These are phyloP conservation scores for Haplosporangium gracile DNA, from an alignment of 192 early-diverging fungal species.

Conservation along the genomic window DNA sequence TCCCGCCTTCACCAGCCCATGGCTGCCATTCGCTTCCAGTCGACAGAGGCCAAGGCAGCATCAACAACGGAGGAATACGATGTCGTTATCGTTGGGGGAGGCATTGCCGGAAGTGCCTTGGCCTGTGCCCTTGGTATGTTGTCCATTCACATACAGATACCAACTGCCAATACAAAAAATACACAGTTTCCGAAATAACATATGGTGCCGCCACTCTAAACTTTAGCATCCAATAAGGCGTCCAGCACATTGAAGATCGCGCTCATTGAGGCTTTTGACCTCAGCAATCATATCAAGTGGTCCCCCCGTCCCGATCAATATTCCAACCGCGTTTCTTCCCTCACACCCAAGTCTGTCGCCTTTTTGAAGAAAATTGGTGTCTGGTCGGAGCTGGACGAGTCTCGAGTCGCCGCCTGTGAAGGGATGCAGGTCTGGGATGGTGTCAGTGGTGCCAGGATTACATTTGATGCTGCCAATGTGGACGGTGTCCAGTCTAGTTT, in stretches of 20 bases:
- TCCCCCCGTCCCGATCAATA: constrained; percentile 65
- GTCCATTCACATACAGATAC: neutral
- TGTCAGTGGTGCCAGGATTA: constrained; percentile 70
- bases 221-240: constrained; percentile 39
- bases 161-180: neutral
- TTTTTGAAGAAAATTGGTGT: constrained; percentile 77
- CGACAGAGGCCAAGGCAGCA: constrained; percentile 14
- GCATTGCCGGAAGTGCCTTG: constrained; percentile 89
- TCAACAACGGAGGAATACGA: constrained; percentile 69
- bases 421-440: constrained; percentile 89
- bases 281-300: constrained; percentile 68
- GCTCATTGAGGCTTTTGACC: constrained; percentile 85
- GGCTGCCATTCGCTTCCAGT: constrained; percentile 33
- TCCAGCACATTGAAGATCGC: constrained; percentile 70
- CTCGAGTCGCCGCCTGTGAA: constrained; percentile 73
- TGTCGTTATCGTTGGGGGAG: constrained; percentile 92
- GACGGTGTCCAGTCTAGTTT: constrained; percentile 36
- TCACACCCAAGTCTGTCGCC: constrained; percentile 76
- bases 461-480: constrained; percentile 68
- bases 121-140: constrained; percentile 79
- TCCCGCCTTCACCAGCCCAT: constrained; percentile 3
- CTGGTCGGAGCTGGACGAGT: constrained; percentile 72
- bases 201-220: neutral
- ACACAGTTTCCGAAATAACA: neutral
- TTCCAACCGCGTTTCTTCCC: constrained; percentile 86